Conservation (phyloP, 805 yeast species). For the Teunomyces cretensis region DNA sequence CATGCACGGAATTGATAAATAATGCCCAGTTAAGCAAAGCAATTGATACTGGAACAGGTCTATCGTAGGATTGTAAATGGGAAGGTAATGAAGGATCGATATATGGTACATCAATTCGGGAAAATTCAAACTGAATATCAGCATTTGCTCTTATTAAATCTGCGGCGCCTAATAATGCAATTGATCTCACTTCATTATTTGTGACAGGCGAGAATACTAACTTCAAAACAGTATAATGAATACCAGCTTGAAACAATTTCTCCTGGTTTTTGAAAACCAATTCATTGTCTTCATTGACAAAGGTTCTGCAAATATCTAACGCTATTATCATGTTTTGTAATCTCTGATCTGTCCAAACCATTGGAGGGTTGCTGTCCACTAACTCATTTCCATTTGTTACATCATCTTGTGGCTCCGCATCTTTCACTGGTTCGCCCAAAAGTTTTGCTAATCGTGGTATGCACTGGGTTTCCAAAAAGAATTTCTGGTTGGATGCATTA, state of each 20-base stretch:
- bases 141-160: constrained; percentile 69
- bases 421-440: constrained; percentile 59
- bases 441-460: constrained; percentile 62
- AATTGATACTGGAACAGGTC: constrained; percentile 62
- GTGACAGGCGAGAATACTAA: constrained; percentile 68
- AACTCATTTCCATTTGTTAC: constrained; percentile 17
- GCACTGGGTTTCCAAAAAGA: constrained; percentile 83
- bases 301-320: constrained; percentile 69
- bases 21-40: constrained; percentile 85
- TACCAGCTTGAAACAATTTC: constrained; percentile 56
- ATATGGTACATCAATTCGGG: constrained; percentile 88
- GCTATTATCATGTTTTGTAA: constrained; percentile 63
- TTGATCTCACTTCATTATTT: constrained; percentile 63
- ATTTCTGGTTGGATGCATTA: constrained; percentile 86
- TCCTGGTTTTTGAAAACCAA: constrained; percentile 61
- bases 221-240: constrained; percentile 63
- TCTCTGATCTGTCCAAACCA: constrained; percentile 79
- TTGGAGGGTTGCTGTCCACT: constrained; percentile 27
- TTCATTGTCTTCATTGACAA: constrained; percentile 71
- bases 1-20: constrained; percentile 74
- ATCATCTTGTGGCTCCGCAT: constrained; percentile 26
- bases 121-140: constrained; percentile 66
- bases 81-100: constrained; percentile 70
- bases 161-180: constrained; percentile 73
- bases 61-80: constrained; percentile 33